phyloP scores from a whole-genome alignment of 2,329 filamentous ascomycete genomes.

The Tolypocladium nubicola region DNA sequence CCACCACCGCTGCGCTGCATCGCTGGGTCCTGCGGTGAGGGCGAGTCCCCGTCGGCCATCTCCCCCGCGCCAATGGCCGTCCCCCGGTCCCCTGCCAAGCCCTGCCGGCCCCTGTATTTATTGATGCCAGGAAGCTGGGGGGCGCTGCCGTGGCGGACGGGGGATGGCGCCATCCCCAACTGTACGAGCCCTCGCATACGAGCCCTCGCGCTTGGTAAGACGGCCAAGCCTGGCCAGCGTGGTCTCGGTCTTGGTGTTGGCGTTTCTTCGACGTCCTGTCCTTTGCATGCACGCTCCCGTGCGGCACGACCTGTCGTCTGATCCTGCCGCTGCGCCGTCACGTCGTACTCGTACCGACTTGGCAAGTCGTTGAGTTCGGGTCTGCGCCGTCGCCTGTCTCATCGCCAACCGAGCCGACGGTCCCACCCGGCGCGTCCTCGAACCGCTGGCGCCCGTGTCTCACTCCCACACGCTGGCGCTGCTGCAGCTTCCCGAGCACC shows the following conservation, averaged over 20 bases:
- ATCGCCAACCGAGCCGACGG: neutral
- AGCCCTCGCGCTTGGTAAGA: neutral
- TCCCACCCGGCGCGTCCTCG: neutral
- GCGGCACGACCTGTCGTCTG: too few relatives aligned
- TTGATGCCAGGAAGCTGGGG: neutral
- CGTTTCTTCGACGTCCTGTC: too few relatives aligned
- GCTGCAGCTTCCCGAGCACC: neutral
- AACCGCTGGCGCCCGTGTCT: neutral
- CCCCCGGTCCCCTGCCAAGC: constrained; percentile 3
- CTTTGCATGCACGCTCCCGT: too few relatives aligned
- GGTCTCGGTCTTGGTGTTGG: too few relatives aligned
- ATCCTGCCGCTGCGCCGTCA: too few relatives aligned
- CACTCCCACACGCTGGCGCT: neutral
- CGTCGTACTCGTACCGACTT: too few relatives aligned
- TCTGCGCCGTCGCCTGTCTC: neutral
- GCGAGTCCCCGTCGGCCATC: neutral
- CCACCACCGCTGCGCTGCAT: neutral
- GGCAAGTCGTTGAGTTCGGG: too few relatives aligned
- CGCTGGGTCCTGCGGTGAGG: neutral
- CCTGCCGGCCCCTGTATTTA: neutral
- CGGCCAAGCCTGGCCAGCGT: neutral
- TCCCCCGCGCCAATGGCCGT: neutral
- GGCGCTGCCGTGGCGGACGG: too few relatives aligned
- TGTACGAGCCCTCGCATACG: too few relatives aligned
- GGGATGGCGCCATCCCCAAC: neutral